Conservation (phyloP, 1,284 basidiomycete genomes). For the Agaricales sp. region DNA sequence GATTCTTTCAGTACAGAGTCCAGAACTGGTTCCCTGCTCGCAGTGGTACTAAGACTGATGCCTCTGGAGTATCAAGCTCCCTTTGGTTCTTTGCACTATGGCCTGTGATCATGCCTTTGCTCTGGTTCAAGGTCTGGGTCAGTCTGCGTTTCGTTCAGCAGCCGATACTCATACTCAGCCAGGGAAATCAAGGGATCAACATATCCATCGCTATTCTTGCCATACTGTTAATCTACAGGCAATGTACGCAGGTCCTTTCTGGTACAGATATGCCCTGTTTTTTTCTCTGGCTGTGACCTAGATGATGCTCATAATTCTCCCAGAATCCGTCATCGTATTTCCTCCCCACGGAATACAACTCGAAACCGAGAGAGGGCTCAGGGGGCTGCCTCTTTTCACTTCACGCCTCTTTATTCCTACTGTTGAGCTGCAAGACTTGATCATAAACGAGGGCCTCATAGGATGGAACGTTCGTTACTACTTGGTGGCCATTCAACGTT, state of each 20-base stretch:
- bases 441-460: conserved; percentile 64
- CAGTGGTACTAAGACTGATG: no score
- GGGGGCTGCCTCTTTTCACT: conserved; percentile 30
- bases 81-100: conserved; percentile 27
- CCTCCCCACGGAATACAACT: conserved; percentile 62
- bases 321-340: conserved; percentile 61
- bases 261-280: conserved; percentile 24
- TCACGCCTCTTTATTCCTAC: conserved; percentile 52
- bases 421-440: conserved; percentile 40
- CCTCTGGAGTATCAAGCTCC: no score
- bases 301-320: not conserved
- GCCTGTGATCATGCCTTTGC: conserved; percentile 20
- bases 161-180: no score
- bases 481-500: conserved; percentile 37
- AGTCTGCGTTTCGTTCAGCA: not conserved
- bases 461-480: conserved; percentile 67
- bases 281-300: not conserved
- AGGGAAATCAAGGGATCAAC: not conserved
- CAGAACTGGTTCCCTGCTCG: conserved; percentile 34
- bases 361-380: conserved; percentile 52
- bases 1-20: conserved; percentile 15
- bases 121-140: conserved; percentile 30
- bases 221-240: conserved; percentile 20
- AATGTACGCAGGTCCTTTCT: conserved; percentile 38
- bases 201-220: conserved; percentile 10